Conservation (phyloP, 495 filamentous ascomycete species). For the Paragyromitra xinjiangensis region DNA sequence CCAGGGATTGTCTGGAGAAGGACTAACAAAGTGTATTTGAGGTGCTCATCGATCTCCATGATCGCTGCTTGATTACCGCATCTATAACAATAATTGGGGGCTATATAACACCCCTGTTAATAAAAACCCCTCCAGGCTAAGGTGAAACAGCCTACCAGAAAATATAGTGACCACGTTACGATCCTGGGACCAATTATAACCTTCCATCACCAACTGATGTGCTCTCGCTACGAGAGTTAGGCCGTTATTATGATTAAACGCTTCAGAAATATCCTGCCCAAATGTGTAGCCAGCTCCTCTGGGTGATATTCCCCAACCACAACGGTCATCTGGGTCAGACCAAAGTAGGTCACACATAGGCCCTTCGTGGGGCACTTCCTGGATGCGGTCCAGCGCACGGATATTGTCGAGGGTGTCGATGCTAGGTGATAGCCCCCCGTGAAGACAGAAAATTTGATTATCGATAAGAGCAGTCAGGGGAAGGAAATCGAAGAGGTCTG, state of each 20-base stretch:
- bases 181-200: constrained; percentile 98
- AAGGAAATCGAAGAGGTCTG: constrained; percentile 98
- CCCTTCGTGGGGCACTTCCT: constrained; percentile 97
- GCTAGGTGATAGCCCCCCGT: constrained; percentile 92
- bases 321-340: constrained; percentile 98
- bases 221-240: constrained; percentile 93
- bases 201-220: constrained; percentile 97
- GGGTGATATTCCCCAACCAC: constrained; percentile 97
- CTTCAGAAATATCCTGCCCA: constrained; percentile 98
- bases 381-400: constrained; percentile 90
- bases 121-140: constrained; percentile 19
- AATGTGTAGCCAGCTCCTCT: constrained; percentile 98
- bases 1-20: constrained; percentile 28
- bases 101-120: constrained; percentile 62
- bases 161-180: constrained; percentile 98
- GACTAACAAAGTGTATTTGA: constrained; percentile 99
- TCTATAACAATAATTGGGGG: constrained; percentile 96
- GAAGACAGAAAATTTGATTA: constrained; percentile 99
- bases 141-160: constrained; percentile 70
- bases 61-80: constrained; percentile 99
- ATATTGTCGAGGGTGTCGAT: constrained; percentile 99
- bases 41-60: constrained; percentile 99
- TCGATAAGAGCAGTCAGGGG: constrained; percentile 98
- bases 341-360: constrained; percentile 99
- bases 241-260: constrained; percentile 99